Base-by-base conservation (phyloP, 805 yeast genomes). In the Myxozyma sirexii region DNA sequence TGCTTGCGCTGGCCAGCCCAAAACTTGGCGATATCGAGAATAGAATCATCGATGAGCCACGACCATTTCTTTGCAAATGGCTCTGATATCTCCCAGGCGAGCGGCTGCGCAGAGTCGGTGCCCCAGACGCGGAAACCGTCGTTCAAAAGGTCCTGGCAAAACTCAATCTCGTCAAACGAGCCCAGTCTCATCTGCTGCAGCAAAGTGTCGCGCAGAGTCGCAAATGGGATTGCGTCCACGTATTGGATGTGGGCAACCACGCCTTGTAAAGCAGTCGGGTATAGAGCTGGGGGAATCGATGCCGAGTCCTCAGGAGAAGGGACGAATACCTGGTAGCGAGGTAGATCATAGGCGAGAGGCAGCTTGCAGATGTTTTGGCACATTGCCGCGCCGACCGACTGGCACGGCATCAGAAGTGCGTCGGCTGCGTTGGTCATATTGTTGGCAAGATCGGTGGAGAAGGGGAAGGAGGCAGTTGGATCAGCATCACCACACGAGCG, bases 121-220 rank as follows among this genome's bases (percentile, higher is more conserved):
- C 63, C 63, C 63, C 63, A 60, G 51, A 60, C 27, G 21, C 54
- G 48, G 47, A 60, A 60, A 21, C 63, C 63, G 46, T 52, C 50
- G 42, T 46, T 48, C 23, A 60, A 52, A 23, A 60, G 44, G 46
- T 60, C 63, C 19, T 51, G 31, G 51, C 63, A 60, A 35, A 60
- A 60, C 17, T 56, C 60, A 37, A 55, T 38, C 47, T 60, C 63
- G 55, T 60, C 57, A 23, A 56, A 43, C 12, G 52, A 24, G n/a
- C 63, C 63, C 15, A 38, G 13, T 10, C 51, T 53, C 26, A 60
- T 31, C n/a, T 45, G 42, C 29, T 37, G 24, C 37, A 60, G 54
- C 21, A 60, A 42, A 23, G 50, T 13, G 55, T 60, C 57, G 38
- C 63, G 60, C 41, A 60, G 35, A 4, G 39, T 19, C 24, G 54